A percentile compares a stretch with the other conserved stretches of the same genome.
These are phyloP conservation scores for Pyrus bretschneideri DNA, from an alignment of 306 rosid genomes.

Conservation along the genomic window DNA sequence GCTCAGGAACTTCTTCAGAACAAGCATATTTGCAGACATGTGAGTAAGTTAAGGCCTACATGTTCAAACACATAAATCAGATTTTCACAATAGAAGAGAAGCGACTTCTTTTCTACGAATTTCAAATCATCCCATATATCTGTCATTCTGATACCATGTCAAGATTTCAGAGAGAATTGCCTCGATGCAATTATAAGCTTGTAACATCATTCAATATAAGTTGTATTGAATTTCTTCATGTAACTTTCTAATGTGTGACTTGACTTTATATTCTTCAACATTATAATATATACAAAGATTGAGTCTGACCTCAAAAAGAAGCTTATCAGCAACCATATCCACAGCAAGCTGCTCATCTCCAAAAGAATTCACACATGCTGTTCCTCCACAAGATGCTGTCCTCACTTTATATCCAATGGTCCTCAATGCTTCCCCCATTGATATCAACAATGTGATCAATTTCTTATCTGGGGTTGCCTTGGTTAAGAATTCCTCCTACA, in stretches of 20 bases:
- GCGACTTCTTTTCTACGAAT: neutral
- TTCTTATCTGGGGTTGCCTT: constrained; percentile 92
- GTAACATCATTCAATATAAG: too few species aligned
- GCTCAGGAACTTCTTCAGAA: constrained; percentile 96
- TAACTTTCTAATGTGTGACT: too few species aligned
- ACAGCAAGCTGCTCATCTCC: constrained; percentile 99
- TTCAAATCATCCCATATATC: neutral
- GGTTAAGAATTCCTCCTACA: constrained; percentile 79
- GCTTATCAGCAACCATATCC: constrained; percentile 84
- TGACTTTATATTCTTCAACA: neutral
- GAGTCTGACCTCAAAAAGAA: constrained; percentile 73
- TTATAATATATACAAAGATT: too few species aligned
- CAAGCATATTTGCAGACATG: constrained; percentile 95
- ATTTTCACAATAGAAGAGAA: neutral
- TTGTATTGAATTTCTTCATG: too few species aligned
- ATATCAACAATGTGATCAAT: constrained; percentile 61
- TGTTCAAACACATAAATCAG: constrained; percentile 1
- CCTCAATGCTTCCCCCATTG: constrained; percentile 95
- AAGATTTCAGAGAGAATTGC: neutral
- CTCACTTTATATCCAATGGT: constrained; percentile 92
- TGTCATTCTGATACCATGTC: neutral
- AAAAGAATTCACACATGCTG: constrained; percentile 91
- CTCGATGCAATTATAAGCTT: too few species aligned
- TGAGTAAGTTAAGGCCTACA: constrained; percentile 77
- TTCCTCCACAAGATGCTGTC: constrained; percentile 98